Conservation (phyloP, 139 green algal genomes). For the Diplosphaera chodatii region DNA sequence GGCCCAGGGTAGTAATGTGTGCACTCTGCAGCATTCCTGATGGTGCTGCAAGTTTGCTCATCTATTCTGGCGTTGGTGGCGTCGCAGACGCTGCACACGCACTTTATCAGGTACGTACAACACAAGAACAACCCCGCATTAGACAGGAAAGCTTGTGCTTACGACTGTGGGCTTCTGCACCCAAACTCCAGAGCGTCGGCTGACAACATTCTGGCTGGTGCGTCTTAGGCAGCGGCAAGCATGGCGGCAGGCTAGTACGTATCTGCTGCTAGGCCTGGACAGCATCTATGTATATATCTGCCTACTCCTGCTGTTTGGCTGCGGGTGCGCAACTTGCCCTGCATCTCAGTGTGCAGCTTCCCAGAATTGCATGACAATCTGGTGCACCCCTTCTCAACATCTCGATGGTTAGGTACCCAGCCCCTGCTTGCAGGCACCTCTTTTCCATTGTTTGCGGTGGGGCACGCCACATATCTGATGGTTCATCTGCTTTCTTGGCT, state of each 20-base stretch:
- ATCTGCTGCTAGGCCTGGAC: slow-evolving; percentile 38
- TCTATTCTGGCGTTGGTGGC: neutral
- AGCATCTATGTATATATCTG: slow-evolving; percentile 35
- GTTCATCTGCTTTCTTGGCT: no score
- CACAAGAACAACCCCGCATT: no score
- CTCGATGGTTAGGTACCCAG: no score
- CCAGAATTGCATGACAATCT: no score
- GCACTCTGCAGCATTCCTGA: neutral
- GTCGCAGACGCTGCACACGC: neutral
- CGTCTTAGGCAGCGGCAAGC: slow-evolving; percentile 8
- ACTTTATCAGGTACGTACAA: slow-evolving; percentile 5
- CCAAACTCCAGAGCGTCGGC: no score
- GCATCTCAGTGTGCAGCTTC: no score
- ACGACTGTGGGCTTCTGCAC: no score
- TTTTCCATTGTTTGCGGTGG: neutral
- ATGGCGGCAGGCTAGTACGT: slow-evolving; percentile 30
- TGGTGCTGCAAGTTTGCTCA: slow-evolving; percentile 22
- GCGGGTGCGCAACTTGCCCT: neutral
- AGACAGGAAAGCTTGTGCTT: no score
- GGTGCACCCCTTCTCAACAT: no score
- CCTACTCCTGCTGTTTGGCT: slow-evolving; percentile 47
- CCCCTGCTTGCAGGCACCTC: neutral
- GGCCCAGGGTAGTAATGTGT: no score
- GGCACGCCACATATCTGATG: no score
- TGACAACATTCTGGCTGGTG: no score